These are phyloP conservation scores for Coffea humblotiana DNA, from an alignment of 305 asterid species.

Conservation along the genomic window DNA sequence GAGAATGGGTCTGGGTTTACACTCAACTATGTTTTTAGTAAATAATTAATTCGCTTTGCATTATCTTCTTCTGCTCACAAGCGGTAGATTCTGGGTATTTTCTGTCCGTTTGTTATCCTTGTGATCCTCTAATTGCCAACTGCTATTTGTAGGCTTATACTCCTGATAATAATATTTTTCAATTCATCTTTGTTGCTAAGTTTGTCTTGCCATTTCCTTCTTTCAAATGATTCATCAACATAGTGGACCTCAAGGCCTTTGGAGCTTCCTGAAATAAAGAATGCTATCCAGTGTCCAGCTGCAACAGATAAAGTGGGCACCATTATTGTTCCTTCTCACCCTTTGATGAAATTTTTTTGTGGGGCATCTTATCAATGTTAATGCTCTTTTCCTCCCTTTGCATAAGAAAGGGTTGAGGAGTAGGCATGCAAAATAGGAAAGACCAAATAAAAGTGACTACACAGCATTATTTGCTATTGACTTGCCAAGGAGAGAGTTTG, in stretches of 20 bases:
- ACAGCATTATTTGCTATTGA: background rate
- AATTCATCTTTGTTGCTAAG: background rate
- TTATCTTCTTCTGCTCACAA: too few relatives aligned
- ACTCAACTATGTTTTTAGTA: too few relatives aligned
- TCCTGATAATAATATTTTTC: background rate
- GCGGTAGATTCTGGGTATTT: background rate
- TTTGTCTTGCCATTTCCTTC: conserved; percentile 9
- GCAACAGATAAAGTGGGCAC: conserved; percentile 30
- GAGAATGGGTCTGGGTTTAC: too few relatives aligned
- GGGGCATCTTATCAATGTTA: background rate
- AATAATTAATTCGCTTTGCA: too few relatives aligned
- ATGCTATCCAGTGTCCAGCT: conserved; percentile 35
- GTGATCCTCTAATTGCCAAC: background rate
- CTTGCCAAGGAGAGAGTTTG: background rate
- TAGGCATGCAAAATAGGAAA: background rate
- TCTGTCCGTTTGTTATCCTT: background rate
- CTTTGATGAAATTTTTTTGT: background rate
- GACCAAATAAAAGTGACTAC: background rate
- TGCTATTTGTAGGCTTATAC: conserved; percentile 1
- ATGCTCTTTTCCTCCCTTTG: background rate
- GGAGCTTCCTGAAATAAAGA: conserved; percentile 36
- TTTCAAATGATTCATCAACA: conserved; percentile 35
- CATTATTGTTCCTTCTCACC: conserved; percentile 1
- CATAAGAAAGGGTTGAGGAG: background rate
- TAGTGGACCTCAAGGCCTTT: conserved; percentile 26